Conservation (phyloP, 2,329 filamentous ascomycete genomes). For the Neonectria faginata region DNA sequence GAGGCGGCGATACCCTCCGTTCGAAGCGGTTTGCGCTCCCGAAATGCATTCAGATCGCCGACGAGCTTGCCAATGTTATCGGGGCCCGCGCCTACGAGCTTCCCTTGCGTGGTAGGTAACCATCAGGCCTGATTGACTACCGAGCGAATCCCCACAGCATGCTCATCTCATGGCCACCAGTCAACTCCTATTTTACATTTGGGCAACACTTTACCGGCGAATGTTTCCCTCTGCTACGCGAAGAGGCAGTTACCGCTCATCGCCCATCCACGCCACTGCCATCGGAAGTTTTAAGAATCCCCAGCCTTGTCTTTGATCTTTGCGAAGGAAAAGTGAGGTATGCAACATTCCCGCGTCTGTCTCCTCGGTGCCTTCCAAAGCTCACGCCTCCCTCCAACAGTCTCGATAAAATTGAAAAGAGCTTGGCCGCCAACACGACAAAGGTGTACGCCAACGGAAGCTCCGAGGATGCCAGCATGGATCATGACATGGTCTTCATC, state of each 20-base stretch:
- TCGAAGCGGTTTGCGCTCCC: conserved; percentile 44
- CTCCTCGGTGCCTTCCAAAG: not conserved
- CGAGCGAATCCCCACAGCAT: conserved; percentile 21
- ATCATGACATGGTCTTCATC: conserved; percentile 46
- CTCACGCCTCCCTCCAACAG: conserved; percentile 33
- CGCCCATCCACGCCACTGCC: conserved; percentile 38
- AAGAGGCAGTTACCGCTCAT: conserved; percentile 39
- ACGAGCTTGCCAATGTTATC: conserved; percentile 42
- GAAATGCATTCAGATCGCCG: conserved; percentile 44
- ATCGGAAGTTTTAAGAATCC: conserved; percentile 40
- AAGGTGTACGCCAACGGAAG: conserved; percentile 33
- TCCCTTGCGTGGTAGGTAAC: conserved; percentile 41
- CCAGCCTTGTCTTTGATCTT: conserved; percentile 41
- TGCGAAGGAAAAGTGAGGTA: conserved; percentile 44
- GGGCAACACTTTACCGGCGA: conserved; percentile 44
- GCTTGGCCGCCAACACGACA: conserved; percentile 35
- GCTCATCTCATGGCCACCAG: conserved; percentile 35
- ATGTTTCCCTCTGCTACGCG: conserved; percentile 42
- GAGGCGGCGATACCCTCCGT: conserved; percentile 42
- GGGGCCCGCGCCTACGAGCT: conserved; percentile 42
- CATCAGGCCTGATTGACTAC: conserved; percentile 18
- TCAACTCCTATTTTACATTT: conserved; percentile 45
- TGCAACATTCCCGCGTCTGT: conserved; percentile 5
- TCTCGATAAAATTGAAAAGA: conserved; percentile 42
- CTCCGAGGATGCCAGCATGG: conserved; percentile 33